Conservation (phyloP, 495 filamentous ascomycete species). For the Hypoxylon intermedium region DNA sequence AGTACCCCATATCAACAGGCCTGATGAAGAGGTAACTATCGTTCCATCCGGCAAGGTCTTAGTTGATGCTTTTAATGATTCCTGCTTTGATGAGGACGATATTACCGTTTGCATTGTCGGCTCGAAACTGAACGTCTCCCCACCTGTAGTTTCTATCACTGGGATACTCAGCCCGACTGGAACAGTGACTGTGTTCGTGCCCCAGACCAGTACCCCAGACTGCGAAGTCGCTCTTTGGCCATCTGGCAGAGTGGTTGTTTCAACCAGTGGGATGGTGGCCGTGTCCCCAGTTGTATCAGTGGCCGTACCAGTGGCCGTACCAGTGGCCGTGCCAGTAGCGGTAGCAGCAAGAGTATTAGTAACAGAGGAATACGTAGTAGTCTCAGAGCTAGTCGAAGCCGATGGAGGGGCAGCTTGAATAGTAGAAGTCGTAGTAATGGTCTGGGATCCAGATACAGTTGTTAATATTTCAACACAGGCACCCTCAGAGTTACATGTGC, state of each 20-base stretch:
- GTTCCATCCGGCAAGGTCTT: no score
- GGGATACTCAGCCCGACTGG: background rate
- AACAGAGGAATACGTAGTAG: no score
- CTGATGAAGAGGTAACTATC: no score
- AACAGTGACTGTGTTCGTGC: background rate
- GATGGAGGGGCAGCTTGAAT: background rate
- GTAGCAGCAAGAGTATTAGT: no score
- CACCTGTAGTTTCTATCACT: background rate
- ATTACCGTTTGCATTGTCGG: background rate
- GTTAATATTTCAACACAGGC: slow-evolving; percentile 4
- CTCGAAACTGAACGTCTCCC: background rate
- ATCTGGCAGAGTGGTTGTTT: background rate
- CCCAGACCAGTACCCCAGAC: background rate
- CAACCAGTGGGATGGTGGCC: no score
- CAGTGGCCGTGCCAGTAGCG: background rate
- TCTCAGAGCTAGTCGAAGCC: no score
- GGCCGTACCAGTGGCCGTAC: no score
- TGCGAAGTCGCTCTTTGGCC: background rate
- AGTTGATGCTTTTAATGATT: no score
- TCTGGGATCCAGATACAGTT: background rate
- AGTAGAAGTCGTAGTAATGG: background rate
- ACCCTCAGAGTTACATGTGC: slow-evolving; percentile 2
- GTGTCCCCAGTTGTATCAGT: background rate
- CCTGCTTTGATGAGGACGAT: no score
- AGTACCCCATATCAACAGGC: no score